phyloP scores from a whole-genome alignment of 495 filamentous ascomycete genomes.

The Schizothecium vesticola region DNA sequence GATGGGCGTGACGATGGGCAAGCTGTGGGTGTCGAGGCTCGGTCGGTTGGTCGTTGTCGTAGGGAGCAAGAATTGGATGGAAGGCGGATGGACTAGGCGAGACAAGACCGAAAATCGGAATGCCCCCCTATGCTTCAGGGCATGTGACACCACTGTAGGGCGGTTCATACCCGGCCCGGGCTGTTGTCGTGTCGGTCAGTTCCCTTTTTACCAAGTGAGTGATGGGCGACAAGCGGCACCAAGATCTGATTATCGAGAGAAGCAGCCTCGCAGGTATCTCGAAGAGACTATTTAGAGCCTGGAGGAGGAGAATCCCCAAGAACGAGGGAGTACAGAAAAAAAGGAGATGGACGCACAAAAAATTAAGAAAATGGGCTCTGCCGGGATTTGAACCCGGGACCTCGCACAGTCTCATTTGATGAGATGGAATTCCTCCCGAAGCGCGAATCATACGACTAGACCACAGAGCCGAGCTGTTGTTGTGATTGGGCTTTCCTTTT shows the following conservation, averaged over 20 bases:
- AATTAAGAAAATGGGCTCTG: not conserved
- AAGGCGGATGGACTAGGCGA: not conserved
- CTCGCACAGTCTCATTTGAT: not conserved
- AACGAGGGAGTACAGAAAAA: not conserved
- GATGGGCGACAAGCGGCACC: not conserved
- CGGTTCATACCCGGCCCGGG: too few relatives aligned
- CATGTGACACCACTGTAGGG: not conserved
- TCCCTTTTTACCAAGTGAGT: too few relatives aligned
- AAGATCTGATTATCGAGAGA: not conserved
- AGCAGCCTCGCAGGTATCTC: too few relatives aligned
- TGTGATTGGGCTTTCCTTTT: not conserved
- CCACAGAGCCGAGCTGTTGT: not conserved
- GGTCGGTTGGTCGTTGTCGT: not conserved
- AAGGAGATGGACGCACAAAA: not conserved
- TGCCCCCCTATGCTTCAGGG: not conserved
- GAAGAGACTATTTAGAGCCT: not conserved
- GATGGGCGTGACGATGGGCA: not conserved
- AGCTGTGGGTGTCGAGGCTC: not conserved
- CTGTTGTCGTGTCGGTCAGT: too few relatives aligned
- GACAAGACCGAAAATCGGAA: too few relatives aligned
- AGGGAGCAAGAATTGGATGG: not conserved
- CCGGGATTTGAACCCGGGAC: not conserved
- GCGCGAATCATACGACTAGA: not conserved
- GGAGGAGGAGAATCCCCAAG: too few relatives aligned
- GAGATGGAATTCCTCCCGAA: not conserved